Percentiles rank a stretch among this genome's conserved stretches.
Evolutionary conservation across 768 basidiomycete genomes (phyloP).

Genomic region (Lepiota venenata): DNA sequence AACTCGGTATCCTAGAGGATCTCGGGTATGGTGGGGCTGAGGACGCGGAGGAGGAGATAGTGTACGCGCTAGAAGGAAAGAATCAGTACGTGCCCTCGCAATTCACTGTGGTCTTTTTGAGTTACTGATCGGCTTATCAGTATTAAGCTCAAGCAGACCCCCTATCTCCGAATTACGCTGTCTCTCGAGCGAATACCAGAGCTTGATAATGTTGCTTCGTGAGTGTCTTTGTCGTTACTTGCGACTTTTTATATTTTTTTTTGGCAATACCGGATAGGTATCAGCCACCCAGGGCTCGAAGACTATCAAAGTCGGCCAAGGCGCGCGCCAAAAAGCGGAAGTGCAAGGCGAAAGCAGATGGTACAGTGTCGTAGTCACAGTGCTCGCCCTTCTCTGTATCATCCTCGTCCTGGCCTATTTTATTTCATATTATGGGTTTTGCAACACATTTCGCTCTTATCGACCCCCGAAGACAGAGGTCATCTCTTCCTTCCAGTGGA

Average conservation of each 20-base stretch:
- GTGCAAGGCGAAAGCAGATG: constrained; percentile 24
- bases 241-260: no score
- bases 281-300: constrained; percentile 51
- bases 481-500: no score
- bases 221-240: constrained; percentile 18
- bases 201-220: constrained; percentile 48
- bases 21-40: constrained; percentile 21
- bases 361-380: neutral
- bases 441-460: no score
- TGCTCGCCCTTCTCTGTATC: no score
- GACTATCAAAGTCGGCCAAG: constrained; percentile 56
- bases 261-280: constrained; percentile 35
- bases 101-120: neutral
- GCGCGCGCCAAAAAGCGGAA: constrained; percentile 44
- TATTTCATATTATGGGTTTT: no score
- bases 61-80: constrained; percentile 50
- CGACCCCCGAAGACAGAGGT: no score
- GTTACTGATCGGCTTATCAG: constrained; percentile 26
- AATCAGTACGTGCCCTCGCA: constrained; percentile 46
- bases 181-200: constrained; percentile 41
- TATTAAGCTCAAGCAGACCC: constrained; percentile 49
- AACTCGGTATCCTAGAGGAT: constrained; percentile 55
- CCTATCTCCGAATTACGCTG: constrained; percentile 71
- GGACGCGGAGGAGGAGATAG: constrained; percentile 28
- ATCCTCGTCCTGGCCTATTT: no score